Evolutionary conservation across 768 basidiomycete species (phyloP), one percentile per base, ranked within the genome.

Genomic region (Gymnopilus dilepis): DNA sequence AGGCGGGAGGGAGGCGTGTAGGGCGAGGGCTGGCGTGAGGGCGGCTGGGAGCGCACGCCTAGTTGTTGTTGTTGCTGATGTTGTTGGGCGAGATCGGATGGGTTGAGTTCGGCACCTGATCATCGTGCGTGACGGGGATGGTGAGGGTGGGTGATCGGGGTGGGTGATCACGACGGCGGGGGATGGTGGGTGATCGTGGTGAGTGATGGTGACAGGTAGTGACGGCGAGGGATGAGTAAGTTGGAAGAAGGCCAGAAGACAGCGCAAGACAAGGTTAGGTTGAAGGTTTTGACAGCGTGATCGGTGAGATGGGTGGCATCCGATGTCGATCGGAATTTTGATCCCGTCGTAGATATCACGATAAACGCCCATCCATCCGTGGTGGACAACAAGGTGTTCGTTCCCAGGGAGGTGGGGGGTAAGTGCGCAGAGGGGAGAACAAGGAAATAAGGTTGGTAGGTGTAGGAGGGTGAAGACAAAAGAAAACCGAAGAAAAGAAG

Each of bases 1-100:
- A 48, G 31, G 0, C 53, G 34, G 0, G 57, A 24, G 1, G 61
- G 56, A 12, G 58, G 28, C 6, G 31, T 55, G 22, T 64, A 59
- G 2, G 59, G 62, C 8, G 65, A 66, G 1, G 62, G 38, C 11
- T 56, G 56, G 1, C 59, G 57, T 40, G 65, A 66, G 9, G 56
- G 26, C 0, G 65, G 52, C 7, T 57, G 56, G 1, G 60, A 61
- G 38, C 12, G 37, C 3, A 38, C 21, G 8, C 11, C 7, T 4
- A 37, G 55, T 31, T 55, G 57, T 21, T 56, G 52, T 33, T 62
- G 62, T 15, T 37, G 59, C 21, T 64, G 62, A 31, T 40, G 33
- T 33, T 66, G 67, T 26, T 30, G 9, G 24, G 6, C 17, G 34
- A 28, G 15, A 24, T 50, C 33, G 24, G 61, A 54, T 2, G 52